phyloP scores from a whole-genome alignment of 305 asterid genomes.

The Solanum hybrid region DNA sequence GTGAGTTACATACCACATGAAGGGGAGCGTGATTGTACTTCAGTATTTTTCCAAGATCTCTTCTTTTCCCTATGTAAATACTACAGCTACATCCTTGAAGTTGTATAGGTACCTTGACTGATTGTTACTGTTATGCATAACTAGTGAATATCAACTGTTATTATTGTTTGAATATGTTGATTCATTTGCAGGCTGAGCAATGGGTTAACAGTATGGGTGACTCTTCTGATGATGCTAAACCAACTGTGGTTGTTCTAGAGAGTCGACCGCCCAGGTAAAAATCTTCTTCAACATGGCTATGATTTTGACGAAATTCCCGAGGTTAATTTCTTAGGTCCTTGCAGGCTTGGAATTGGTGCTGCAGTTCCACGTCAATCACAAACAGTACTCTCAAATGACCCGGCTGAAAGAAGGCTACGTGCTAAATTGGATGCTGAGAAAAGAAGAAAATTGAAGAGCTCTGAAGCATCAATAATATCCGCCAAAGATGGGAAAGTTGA shows the following conservation, averaged over 20 bases:
- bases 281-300: not conserved
- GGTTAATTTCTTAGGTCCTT: conserved; percentile 9
- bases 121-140: not conserved
- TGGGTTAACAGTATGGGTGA: conserved; percentile 62
- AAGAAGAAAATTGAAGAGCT: conserved; percentile 26
- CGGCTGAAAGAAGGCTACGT: conserved; percentile 48
- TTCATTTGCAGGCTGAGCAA: conserved; percentile 53
- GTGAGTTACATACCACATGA: not conserved
- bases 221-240: conserved; percentile 23
- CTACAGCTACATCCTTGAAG: not conserved
- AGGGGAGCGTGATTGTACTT: not conserved
- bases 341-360: conserved; percentile 84
- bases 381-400: conserved; percentile 33
- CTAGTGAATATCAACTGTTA: not conserved
- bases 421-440: conserved; percentile 42
- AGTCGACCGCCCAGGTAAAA: conserved; percentile 67
- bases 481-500: conserved; percentile 25
- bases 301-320: not conserved
- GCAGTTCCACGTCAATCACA: conserved; percentile 49
- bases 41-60: not conserved
- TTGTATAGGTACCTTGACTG: not conserved
- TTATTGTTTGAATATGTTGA: not conserved
- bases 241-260: conserved; percentile 32
- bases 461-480: conserved; percentile 25
- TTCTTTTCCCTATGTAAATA: not conserved